A percentile compares a stretch with the other conserved stretches of the same genome.
Conservation (phyloP, 2,329 filamentous ascomycete genomes). For the Calonectria hongkongensis region DNA sequence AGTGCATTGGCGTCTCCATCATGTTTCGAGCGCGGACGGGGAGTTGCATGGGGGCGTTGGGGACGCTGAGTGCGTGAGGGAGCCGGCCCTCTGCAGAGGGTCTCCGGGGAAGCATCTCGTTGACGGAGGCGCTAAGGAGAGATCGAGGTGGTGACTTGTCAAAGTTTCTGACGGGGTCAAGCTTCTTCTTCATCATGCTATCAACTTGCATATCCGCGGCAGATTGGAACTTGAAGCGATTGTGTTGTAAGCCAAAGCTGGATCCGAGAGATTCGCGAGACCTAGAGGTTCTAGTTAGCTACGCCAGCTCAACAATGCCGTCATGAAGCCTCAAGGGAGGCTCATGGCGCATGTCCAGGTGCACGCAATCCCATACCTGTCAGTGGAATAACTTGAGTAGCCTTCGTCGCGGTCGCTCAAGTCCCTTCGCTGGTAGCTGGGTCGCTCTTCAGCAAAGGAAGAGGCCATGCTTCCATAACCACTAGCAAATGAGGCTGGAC, state of each 20-base stretch:
- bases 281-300: slow-evolving; percentile 54
- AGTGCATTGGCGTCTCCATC: slow-evolving; percentile 68
- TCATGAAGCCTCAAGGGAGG: slow-evolving; percentile 16
- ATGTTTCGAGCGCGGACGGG: slow-evolving; percentile 63
- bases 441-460: slow-evolving; percentile 59
- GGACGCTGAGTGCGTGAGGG: slow-evolving; percentile 63
- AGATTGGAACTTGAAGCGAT: slow-evolving; percentile 68
- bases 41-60: slow-evolving; percentile 68
- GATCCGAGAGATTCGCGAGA: slow-evolving; percentile 64
- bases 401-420: slow-evolving; percentile 63
- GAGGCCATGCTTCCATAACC: slow-evolving; percentile 65
- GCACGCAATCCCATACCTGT: slow-evolving; percentile 56
- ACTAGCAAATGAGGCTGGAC: slow-evolving; percentile 58
- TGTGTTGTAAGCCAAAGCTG: slow-evolving; percentile 71
- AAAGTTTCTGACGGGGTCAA: slow-evolving; percentile 68
- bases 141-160: slow-evolving; percentile 69
- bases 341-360: slow-evolving; percentile 4
- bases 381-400: slow-evolving; percentile 65
- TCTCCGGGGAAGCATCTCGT: slow-evolving; percentile 62
- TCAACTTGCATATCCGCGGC: slow-evolving; percentile 69
- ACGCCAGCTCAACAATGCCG: slow-evolving; percentile 5
- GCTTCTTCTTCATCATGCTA: slow-evolving; percentile 73
- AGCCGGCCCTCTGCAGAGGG: slow-evolving; percentile 63
- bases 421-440: slow-evolving; percentile 59
- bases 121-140: slow-evolving; percentile 64